Conservation (phyloP, 768 basidiomycete genomes). For the Kwoniella europaea region DNA sequence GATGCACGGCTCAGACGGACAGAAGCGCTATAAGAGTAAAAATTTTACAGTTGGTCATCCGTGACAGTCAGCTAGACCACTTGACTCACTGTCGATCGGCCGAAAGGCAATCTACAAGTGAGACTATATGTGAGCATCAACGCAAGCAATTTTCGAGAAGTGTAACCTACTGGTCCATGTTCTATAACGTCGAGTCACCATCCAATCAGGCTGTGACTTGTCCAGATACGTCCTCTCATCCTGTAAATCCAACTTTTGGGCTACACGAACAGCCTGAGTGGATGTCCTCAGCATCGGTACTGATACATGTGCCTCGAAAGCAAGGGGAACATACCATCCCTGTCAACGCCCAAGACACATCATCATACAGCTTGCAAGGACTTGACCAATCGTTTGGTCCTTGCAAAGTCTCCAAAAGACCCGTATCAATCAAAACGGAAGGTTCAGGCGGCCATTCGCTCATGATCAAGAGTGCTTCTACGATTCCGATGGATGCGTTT, state of each 20-base stretch:
- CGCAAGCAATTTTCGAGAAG: too few species aligned
- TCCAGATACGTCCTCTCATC: conserved; percentile 3
- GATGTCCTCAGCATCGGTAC: too few species aligned
- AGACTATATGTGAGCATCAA: too few species aligned
- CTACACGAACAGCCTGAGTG: conserved; percentile 1
- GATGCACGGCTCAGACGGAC: conserved; percentile 8
- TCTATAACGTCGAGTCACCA: neutral
- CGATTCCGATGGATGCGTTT: conserved; percentile 1
- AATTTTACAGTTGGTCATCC: neutral
- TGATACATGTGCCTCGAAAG: neutral
- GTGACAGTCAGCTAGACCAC: neutral
- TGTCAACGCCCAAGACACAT: conserved; percentile 5
- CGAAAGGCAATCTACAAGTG: conserved; percentile 1
- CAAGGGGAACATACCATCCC: neutral
- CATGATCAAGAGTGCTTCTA: neutral
- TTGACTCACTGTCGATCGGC: conserved; percentile 10
- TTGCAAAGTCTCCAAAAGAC: neutral
- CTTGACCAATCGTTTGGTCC: neutral
- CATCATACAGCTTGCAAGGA: conserved; percentile 8
- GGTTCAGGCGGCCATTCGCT: conserved; percentile 11
- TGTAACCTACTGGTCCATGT: conserved; percentile 3
- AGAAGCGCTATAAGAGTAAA: neutral
- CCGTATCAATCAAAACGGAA: neutral
- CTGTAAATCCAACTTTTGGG: conserved; percentile 3
- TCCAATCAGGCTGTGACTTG: conserved; percentile 3